Conservation (phyloP, 2,329 filamentous ascomycete species). For the Botrytis fabae region DNA sequence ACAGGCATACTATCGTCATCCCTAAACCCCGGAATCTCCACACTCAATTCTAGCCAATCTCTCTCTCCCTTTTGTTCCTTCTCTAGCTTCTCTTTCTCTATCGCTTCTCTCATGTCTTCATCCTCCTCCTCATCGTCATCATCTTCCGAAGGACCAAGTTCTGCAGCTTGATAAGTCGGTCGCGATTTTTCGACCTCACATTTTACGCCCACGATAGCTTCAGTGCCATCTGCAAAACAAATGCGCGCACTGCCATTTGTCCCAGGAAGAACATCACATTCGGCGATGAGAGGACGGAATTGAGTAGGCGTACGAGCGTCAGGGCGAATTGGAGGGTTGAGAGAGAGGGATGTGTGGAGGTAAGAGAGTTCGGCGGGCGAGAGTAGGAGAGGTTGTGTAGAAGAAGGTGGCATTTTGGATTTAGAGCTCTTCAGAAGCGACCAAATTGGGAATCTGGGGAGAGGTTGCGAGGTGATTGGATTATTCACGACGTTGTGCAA, state of each 20-base stretch:
- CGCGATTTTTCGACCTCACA: slow-evolving; percentile 82
- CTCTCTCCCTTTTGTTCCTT: slow-evolving; percentile 53
- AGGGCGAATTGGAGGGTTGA: slow-evolving; percentile 80
- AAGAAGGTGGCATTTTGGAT: slow-evolving; percentile 52
- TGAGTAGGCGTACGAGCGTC: slow-evolving; percentile 81
- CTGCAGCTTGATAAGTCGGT: slow-evolving; percentile 34
- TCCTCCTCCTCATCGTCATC: slow-evolving; percentile 43
- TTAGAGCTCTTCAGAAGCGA: not conserved
- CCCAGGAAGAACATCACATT: slow-evolving; percentile 84
- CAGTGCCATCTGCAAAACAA: slow-evolving; percentile 91
- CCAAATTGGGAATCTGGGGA: not conserved
- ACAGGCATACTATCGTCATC: slow-evolving; percentile 90
- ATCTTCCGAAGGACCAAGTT: slow-evolving; percentile 33
- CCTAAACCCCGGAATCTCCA: slow-evolving; percentile 86
- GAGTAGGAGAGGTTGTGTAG: slow-evolving; percentile 68
- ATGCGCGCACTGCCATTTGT: slow-evolving; percentile 92
- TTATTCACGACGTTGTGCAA: slow-evolving; percentile 1
- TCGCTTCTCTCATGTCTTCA: slow-evolving; percentile 45
- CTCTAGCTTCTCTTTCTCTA: slow-evolving; percentile 35
- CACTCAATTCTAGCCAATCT: slow-evolving; percentile 82
- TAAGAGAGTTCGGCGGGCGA: slow-evolving; percentile 97
- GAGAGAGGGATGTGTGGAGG: slow-evolving; percentile 81
- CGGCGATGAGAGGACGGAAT: slow-evolving; percentile 87
- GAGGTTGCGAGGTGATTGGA: slow-evolving; percentile 7
- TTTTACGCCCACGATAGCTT: slow-evolving; percentile 94